These are phyloP conservation scores for Nidula microcarpa DNA, from an alignment of 768 basidiomycete genomes.

Conservation along the genomic window DNA sequence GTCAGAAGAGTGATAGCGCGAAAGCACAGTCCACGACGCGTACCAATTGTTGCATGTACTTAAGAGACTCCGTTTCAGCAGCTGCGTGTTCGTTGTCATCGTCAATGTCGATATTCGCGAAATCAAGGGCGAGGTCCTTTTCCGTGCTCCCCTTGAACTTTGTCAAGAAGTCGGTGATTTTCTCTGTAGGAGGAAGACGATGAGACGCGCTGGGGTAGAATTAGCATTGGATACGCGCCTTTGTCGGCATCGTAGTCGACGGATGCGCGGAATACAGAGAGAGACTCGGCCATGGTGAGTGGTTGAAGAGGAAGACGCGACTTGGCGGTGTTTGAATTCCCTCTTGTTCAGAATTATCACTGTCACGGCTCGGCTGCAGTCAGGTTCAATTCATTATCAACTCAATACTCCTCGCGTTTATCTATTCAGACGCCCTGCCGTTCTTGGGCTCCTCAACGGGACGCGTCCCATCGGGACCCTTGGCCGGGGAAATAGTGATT, in stretches of 20 bases:
- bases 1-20: conserved; percentile 13
- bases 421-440: too few relatives aligned
- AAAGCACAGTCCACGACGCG: conserved; percentile 23
- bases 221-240: conserved; percentile 14
- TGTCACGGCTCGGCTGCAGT: too few relatives aligned
- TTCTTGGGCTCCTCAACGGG: too few relatives aligned
- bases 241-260: not conserved
- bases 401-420: too few relatives aligned
- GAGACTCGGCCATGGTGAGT: conserved; percentile 8
- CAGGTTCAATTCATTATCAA: too few relatives aligned
- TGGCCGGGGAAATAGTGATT: too few relatives aligned
- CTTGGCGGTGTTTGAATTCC: conserved; percentile 34
- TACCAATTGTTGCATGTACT: conserved; percentile 87
- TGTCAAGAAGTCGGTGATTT: conserved; percentile 68
- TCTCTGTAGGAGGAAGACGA: conserved; percentile 36
- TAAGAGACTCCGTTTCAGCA: conserved; percentile 41
- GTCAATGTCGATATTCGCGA: conserved; percentile 69
- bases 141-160: conserved; percentile 56
- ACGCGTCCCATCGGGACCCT: too few relatives aligned
- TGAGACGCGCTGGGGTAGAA: not conserved
- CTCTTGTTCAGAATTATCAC: not conserved
- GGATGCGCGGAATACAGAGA: conserved; percentile 17
- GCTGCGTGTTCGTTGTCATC: conserved; percentile 37
- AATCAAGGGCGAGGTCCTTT: conserved; percentile 62
- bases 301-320: conserved; percentile 1